Base-by-base conservation (phyloP, 129 eudicot genomes). In the Lactuca sativa region DNA sequence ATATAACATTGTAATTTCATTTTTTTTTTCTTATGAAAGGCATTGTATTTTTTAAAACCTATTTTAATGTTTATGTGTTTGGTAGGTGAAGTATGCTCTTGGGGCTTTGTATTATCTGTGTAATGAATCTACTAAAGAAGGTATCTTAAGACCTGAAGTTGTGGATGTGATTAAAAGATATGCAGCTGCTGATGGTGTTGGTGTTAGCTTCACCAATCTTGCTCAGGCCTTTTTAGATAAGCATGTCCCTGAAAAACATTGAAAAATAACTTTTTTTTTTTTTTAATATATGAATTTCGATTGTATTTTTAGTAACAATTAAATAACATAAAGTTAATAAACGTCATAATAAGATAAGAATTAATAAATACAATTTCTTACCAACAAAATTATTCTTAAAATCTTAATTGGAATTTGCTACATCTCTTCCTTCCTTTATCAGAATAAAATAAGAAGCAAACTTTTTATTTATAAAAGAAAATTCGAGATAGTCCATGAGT, bases 161-260 rank as follows among this genome's bases (percentile, higher is more conserved):
- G 82, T 89, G 64, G 89, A 93, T 62, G 63, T 82, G 65, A 71
- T 93, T 14, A 75, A 64, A 77, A 75, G 85, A 78, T 89, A 80
- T 75, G 91, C 90, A 57, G 84, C 85, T 40, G 81, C 90, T 25
- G 88, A 95, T 56, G 73, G 65, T 5, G 84, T 84, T 71, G 81
- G 83, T 59, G 81, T 74, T 61, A 72, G 86, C 79, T 89, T 89
- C 77, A 63, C 88, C 72, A 89, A 92, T 71, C 82, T 89, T 30
- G 98, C 90, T 73, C 93, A 72, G 71, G 85, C 92, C 18, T 85
- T 93, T 66, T 58, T 90, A 77, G 99, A 93, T 69, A 89, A 82
- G 81, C 86, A 86, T 69, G 83, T 79, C 33, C 62, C 31, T 15
- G 53, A 67, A 59, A 47, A 58, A 53, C 36, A 6, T 25, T 75